Evolutionary conservation across 2,329 filamentous ascomycete species (phyloP).

Genomic region (Fusarium anthophilum): DNA sequence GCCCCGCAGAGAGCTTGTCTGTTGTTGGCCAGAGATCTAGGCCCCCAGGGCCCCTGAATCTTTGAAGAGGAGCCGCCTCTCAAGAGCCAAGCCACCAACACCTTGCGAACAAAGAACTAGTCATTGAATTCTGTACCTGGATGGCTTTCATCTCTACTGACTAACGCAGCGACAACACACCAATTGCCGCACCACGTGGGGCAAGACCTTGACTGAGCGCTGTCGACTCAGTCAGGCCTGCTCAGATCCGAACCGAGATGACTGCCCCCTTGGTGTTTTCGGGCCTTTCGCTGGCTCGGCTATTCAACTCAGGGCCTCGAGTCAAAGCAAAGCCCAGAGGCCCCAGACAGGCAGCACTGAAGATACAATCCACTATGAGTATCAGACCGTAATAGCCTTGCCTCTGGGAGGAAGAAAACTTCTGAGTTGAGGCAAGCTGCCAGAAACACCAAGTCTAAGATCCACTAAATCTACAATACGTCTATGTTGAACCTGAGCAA

Average conservation of each 20-base stretch:
- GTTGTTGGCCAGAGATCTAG: conserved; percentile 35
- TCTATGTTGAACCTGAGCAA: not conserved
- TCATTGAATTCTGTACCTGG: conserved; percentile 10
- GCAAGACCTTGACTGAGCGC: conserved; percentile 2
- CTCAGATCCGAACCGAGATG: conserved; percentile 35
- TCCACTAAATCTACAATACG: not conserved
- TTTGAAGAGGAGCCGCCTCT: conserved; percentile 20
- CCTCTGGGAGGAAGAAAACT: not conserved
- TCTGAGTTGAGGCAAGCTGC: not conserved
- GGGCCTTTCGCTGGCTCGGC: conserved; percentile 29
- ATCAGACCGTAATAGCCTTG: conserved; percentile 8
- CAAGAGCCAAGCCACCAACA: conserved; percentile 31
- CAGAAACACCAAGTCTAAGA: not conserved
- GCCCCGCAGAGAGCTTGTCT: conserved; percentile 40
- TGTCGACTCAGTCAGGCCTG: conserved; percentile 13
- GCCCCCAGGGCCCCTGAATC: conserved; percentile 29
- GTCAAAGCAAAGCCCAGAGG: conserved; percentile 16
- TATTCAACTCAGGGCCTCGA: conserved; percentile 19
- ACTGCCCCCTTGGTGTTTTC: conserved; percentile 29
- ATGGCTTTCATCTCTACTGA: conserved; percentile 9
- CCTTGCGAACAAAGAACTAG: not conserved
- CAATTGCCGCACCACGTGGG: conserved; percentile 38
- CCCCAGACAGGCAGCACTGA: conserved; percentile 32
- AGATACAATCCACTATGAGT: conserved; percentile 24
- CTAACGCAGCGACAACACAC: conserved; percentile 8